Percentiles rank a stretch among this genome's conserved stretches.
These are phyloP conservation scores for Kickxella alabastrina DNA, from an alignment of 192 early-diverging fungal species.

Conservation along the genomic window DNA sequence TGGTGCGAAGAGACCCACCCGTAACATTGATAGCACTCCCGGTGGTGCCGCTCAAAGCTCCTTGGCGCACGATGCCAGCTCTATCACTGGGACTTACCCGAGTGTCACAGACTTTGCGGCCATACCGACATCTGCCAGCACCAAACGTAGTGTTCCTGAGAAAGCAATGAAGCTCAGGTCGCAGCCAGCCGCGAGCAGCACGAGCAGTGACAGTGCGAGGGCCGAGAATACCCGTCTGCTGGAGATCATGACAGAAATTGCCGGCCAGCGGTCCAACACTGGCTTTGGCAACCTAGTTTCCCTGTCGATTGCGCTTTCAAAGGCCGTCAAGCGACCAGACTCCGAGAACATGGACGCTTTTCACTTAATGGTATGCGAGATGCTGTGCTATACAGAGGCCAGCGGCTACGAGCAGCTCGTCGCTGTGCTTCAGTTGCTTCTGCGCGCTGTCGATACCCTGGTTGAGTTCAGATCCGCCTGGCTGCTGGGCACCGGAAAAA, in stretches of 20 bases:
- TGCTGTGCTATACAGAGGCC: not conserved
- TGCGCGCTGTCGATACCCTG: conserved; percentile 13
- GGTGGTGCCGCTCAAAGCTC: not conserved
- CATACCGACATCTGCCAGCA: conserved; percentile 11
- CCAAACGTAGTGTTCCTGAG: too few species aligned
- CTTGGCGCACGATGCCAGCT: not conserved
- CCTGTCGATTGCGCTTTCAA: conserved; percentile 22
- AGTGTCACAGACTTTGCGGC: conserved; percentile 32
- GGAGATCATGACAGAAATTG: not conserved
- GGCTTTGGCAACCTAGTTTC: conserved; percentile 24
- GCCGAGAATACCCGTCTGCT: not conserved
- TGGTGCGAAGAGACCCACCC: conserved; percentile 1
- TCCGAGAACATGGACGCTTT: conserved; percentile 7
- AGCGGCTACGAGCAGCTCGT: conserved; percentile 14
- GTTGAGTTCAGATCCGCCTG: conserved; percentile 17
- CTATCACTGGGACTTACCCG: conserved; percentile 11
- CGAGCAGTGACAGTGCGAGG: too few species aligned
- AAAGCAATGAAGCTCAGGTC: too few species aligned
- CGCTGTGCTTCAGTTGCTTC: conserved; percentile 22
- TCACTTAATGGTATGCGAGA: conserved; percentile 21
- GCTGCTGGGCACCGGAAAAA: conserved; percentile 5
- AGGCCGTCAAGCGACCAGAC: conserved; percentile 5
- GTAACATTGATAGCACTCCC: conserved; percentile 1
- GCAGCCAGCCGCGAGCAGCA: too few species aligned
- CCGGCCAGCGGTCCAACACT: not conserved